A percentile compares a stretch with the other conserved stretches of the same genome.
Evolutionary conservation across 768 basidiomycete genomes (phyloP).

Genomic region (Russula sp.): DNA sequence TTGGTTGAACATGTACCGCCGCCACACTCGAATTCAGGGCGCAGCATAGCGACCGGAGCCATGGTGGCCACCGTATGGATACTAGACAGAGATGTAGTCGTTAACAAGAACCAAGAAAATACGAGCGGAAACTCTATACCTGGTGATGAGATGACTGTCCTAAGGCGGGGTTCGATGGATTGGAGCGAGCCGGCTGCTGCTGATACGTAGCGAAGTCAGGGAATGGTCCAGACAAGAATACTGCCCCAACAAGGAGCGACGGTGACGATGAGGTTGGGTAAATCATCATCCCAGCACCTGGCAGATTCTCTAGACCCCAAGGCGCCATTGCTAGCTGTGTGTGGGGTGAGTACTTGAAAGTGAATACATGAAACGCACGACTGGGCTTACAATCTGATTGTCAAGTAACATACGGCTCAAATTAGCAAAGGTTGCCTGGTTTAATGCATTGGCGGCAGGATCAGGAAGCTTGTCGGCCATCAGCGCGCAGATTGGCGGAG

Average conservation of each 20-base stretch:
- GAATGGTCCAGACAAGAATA: constrained; percentile 39
- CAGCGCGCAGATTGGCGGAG: constrained; percentile 48
- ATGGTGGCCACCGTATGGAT: constrained; percentile 10
- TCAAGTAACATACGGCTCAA: constrained; percentile 47
- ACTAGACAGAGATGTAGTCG: not conserved
- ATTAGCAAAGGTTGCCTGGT: constrained; percentile 47
- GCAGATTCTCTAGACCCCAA: constrained; percentile 14
- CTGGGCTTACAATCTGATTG: constrained; percentile 41
- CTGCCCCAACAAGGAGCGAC: constrained; percentile 17
- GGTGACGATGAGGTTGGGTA: constrained; percentile 16
- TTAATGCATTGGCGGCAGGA: constrained; percentile 40
- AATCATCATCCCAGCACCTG: constrained; percentile 21
- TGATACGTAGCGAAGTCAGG: constrained; percentile 32
- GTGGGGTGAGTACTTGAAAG: not conserved
- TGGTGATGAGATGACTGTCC: constrained; percentile 36
- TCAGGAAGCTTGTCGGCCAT: constrained; percentile 54
- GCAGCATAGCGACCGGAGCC: constrained; percentile 12
- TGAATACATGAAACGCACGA: not conserved
- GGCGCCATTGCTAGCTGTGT: constrained; percentile 16
- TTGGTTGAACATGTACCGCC: not conserved
- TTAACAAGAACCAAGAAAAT: not conserved
- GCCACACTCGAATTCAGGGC: not conserved
- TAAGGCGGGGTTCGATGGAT: constrained; percentile 27
- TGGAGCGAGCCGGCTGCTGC: constrained; percentile 9
- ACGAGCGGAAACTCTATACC: constrained; percentile 1